Conservation (phyloP, 129 eudicot species). For the Cynara cardunculus region DNA sequence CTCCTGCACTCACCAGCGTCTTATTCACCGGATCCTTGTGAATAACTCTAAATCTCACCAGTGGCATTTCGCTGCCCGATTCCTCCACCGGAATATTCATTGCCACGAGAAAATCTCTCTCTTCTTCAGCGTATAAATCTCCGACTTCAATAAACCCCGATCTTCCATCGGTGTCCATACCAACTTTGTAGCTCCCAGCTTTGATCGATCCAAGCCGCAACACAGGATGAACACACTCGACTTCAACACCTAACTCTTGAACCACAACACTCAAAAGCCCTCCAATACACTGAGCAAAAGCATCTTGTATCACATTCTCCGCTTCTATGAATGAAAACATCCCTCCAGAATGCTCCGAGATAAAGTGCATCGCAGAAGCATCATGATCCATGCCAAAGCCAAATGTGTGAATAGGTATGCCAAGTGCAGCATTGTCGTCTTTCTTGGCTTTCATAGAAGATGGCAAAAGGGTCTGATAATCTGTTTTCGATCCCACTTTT, state of each 20-base stretch:
- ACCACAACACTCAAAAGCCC: constrained; percentile 86
- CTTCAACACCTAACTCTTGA: constrained; percentile 61
- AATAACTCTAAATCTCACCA: constrained; percentile 47
- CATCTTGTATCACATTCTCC: constrained; percentile 78
- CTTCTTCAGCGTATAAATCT: constrained; percentile 92
- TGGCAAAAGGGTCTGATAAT: constrained; percentile 49
- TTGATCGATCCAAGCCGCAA: constrained; percentile 47
- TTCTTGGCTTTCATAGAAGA: constrained; percentile 43
- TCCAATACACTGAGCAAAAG: constrained; percentile 96
- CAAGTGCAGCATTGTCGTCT: constrained; percentile 17
- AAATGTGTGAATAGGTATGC: constrained; percentile 77
- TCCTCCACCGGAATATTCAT: constrained; percentile 48
- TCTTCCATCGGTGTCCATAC: constrained; percentile 31
- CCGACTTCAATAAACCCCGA: constrained; percentile 60
- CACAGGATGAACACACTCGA: constrained; percentile 56
- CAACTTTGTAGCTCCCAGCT: constrained; percentile 65
- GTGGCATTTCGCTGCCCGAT: constrained; percentile 30
- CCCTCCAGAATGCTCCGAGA: constrained; percentile 85
- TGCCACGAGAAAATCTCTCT: constrained; percentile 59
- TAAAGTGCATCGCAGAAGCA: constrained; percentile 70
- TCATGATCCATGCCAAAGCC: constrained; percentile 96
- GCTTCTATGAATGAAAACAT: constrained; percentile 88
- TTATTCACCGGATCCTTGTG: constrained; percentile 54
- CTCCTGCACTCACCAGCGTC: constrained; percentile 25
- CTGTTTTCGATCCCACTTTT: constrained; percentile 15